Base-by-base conservation (phyloP, 2,329 filamentous ascomycete genomes). In the Colletotrichum limetticola region DNA sequence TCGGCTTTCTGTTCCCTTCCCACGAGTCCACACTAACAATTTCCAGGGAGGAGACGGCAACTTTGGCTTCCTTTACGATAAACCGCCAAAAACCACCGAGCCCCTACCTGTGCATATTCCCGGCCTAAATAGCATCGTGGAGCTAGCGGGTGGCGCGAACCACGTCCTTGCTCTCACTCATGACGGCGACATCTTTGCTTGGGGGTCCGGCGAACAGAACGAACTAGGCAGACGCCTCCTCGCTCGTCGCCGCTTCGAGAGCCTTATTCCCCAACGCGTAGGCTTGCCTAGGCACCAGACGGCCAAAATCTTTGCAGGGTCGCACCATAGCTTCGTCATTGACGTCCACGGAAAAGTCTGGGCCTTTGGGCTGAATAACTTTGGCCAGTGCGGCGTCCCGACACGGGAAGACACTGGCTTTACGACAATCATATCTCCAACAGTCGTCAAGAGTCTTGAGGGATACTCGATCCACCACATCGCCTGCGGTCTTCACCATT, bases 331-430 rank as follows among this genome's bases (percentile, higher is more conserved):
- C 68, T 93, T 94, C 75, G 91, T 91, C n/a, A 86, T 94, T 61
- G 87, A 90, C 77, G 86, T 86, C 56, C 87, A 87, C 16, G 91
- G 89, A n/a, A 87, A 88, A 57, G 89, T 93, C 22, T 93, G 88
- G 82, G 85, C 88, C 0, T 94, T 92, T 91, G 92, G 92, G 4
- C 82, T 93, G 53, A 94, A 94, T 83, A 92, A 90, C 78, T 94
- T 91, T 79, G 91, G 90, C 65, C 90, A 94, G 80, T 92, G 91
- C 11, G 93, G 91, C 60, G 87, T 92, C 73, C 83, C 71, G 12
- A 73, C 67, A 6, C 55, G 67, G 19, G 71, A 71, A 6, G 62
- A 58, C 1, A 73, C 71, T n/a, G 71, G 71, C 0, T 73, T 73
- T 32, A 73, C 71, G n/a, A 86, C 26, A 55, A 85, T 93, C 72